Evolutionary conservation across 768 basidiomycete genomes (phyloP).

Genomic region (Leccinellum rugosiceps): DNA sequence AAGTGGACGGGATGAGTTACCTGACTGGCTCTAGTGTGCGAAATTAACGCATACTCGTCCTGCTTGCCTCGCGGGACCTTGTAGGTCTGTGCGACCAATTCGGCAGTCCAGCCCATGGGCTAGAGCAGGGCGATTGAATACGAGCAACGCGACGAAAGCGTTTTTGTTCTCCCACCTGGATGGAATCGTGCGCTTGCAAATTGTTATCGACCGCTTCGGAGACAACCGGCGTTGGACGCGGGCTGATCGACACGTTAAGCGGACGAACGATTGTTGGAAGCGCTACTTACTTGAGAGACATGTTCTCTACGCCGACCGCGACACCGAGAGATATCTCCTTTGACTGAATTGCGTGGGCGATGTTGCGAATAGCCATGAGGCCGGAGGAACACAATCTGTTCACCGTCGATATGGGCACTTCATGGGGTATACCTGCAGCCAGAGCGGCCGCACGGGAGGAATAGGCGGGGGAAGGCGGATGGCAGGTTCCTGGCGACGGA

Average conservation of each 20-base stretch:
- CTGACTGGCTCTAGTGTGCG: slow-evolving; percentile 75
- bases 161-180: slow-evolving; percentile 43
- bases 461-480: slow-evolving; percentile 78
- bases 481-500: slow-evolving; percentile 62
- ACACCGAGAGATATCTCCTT: slow-evolving; percentile 86
- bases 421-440: slow-evolving; percentile 82
- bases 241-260: slow-evolving; percentile 37
- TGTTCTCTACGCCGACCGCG: slow-evolving; percentile 80
- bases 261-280: not conserved
- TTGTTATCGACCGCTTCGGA: slow-evolving; percentile 54
- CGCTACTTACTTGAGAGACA: slow-evolving; percentile 65
- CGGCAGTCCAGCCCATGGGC: slow-evolving; percentile 96
- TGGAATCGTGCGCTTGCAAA: slow-evolving; percentile 69
- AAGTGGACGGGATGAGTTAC: slow-evolving; percentile 31
- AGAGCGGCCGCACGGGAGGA: slow-evolving; percentile 84
- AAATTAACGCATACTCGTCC: slow-evolving; percentile 86
- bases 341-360: slow-evolving; percentile 81
- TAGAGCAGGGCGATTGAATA: slow-evolving; percentile 26
- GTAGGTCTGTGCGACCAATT: slow-evolving; percentile 82
- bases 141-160: not conserved
- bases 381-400: slow-evolving; percentile 95
- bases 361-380: slow-evolving; percentile 86
- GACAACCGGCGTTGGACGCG: slow-evolving; percentile 72
- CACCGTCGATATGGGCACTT: slow-evolving; percentile 84
- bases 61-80: slow-evolving; percentile 77